phyloP scores from a whole-genome alignment of 1,139 yeast species.

The Protomyces lactucae-debilis region DNA sequence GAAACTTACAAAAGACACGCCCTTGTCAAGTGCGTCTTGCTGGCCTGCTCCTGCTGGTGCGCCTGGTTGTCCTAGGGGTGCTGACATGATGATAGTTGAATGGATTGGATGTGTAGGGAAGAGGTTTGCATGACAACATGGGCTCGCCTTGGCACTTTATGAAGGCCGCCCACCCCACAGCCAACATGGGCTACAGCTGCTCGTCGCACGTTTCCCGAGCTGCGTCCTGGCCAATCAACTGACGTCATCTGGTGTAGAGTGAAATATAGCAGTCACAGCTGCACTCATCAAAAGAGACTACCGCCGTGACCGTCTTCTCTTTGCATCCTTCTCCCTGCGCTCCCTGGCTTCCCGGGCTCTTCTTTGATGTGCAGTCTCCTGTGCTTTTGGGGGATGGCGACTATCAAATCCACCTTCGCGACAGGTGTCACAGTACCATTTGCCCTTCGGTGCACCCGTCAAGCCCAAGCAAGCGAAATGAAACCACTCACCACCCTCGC shows the following conservation, averaged over 20 bases:
- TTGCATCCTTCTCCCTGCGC: not conserved
- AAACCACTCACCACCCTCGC: slow-evolving; percentile 77
- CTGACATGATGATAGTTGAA: not conserved
- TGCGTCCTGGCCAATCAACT: too few species aligned
- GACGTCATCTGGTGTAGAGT: too few species aligned
- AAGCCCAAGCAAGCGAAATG: slow-evolving; percentile 75
- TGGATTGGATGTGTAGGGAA: not conserved
- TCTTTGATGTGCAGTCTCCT: not conserved
- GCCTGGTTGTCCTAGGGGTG: slow-evolving; percentile 3
- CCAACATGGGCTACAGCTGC: too few species aligned
- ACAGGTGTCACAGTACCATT: slow-evolving; percentile 43
- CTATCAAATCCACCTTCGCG: slow-evolving; percentile 31
- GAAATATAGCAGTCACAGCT: too few species aligned
- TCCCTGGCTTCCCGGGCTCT: not conserved
- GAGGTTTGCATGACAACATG: not conserved
- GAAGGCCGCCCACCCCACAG: too few species aligned
- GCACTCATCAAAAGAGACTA: too few species aligned
- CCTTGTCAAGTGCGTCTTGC: slow-evolving; percentile 25
- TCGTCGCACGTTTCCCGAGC: too few species aligned
- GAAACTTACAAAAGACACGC: not conserved
- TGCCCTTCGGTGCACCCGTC: slow-evolving; percentile 42
- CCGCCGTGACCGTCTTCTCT: not conserved
- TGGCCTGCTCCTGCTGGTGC: slow-evolving; percentile 10
- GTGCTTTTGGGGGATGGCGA: not conserved
- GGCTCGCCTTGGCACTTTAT: not conserved